Evolutionary conservation across 441 rosid genomes (phyloP).

Genomic region (Pelargonium fulgidum): DNA sequence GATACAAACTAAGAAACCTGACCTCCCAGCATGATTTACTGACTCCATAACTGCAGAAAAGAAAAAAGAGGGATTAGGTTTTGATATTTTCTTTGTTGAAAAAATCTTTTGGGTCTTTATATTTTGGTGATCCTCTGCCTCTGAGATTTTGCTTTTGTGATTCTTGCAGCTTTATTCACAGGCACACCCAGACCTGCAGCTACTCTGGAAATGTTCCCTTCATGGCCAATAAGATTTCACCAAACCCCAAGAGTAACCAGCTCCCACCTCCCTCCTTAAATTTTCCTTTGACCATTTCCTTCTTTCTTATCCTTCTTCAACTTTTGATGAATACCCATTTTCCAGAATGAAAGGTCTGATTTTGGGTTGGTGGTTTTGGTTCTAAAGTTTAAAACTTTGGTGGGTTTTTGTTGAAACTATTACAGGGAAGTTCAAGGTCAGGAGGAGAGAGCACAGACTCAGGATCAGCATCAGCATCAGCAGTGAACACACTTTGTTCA

Average conservation of each 20-base stretch:
- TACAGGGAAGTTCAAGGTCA: conserved; percentile 81
- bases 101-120: conserved; percentile 13
- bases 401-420: conserved; percentile 10
- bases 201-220: conserved; percentile 98
- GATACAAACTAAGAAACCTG: conserved; percentile 51
- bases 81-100: conserved; percentile 14
- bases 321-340: conserved; percentile 9
- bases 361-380: conserved; percentile 16
- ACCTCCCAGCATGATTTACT: conserved; percentile 42
- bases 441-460: conserved; percentile 82
- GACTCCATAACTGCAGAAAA: conserved; percentile 45
- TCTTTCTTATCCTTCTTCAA: conserved; percentile 11
- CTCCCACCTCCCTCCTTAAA: conserved; percentile 36
- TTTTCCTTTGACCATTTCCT: conserved; percentile 40
- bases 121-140: conserved; percentile 25
- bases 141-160: conserved; percentile 38
- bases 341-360: conserved; percentile 13
- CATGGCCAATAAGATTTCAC: conserved; percentile 97
- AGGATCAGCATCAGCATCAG: conserved; percentile 47
- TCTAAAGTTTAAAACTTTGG: conserved; percentile 4
- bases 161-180: conserved; percentile 76
- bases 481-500: conserved; percentile 49
- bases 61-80: conserved; percentile 29
- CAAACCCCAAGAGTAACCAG: conserved; percentile 72
- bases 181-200: conserved; percentile 75